Evolutionary conservation across 768 basidiomycete species (phyloP).

Genomic region (Agrocybe chaxingu): DNA sequence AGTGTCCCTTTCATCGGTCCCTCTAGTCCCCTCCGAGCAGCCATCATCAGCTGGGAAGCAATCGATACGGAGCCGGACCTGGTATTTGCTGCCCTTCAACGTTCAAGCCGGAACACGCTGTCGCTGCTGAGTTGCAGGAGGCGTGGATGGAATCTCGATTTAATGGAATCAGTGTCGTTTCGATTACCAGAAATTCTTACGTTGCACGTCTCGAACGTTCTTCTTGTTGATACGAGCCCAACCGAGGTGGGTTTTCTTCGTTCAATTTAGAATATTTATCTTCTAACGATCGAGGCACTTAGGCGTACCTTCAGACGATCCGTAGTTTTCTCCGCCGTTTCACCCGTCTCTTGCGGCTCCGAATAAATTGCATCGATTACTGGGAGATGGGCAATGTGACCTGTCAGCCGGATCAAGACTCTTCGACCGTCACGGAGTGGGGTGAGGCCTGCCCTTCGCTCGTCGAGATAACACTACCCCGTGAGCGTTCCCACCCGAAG

Average conservation of each 20-base stretch:
- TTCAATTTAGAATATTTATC: neutral
- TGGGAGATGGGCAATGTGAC: slow-evolving; percentile 25
- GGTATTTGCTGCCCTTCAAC: slow-evolving; percentile 28
- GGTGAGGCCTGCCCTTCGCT: slow-evolving; percentile 33
- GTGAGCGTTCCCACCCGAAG: slow-evolving; percentile 19
- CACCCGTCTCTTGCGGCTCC: slow-evolving; percentile 26
- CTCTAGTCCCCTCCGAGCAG: slow-evolving; percentile 27
- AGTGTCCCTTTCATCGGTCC: slow-evolving; percentile 25
- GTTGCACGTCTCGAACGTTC: slow-evolving; percentile 33
- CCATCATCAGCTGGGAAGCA: slow-evolving; percentile 34
- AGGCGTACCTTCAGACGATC: slow-evolving; percentile 26
- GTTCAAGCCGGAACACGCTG: slow-evolving; percentile 28
- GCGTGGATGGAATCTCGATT: slow-evolving; percentile 37
- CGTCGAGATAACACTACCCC: slow-evolving; percentile 31
- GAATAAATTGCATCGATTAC: slow-evolving; percentile 29
- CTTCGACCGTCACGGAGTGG: slow-evolving; percentile 33
- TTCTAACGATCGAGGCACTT: neutral
- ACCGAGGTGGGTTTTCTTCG: slow-evolving; percentile 21
- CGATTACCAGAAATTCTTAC: slow-evolving; percentile 30
- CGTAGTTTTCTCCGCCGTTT: slow-evolving; percentile 26
- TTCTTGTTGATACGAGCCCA: slow-evolving; percentile 28
- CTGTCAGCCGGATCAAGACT: slow-evolving; percentile 31
- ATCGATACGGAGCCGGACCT: slow-evolving; percentile 25
- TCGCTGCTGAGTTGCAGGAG: slow-evolving; percentile 32
- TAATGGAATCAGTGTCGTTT: slow-evolving; percentile 30